Percentiles rank a stretch among this genome's conserved stretches.
Evolutionary conservation across 371 early-diverging fungal species (phyloP).

Genomic region (Mortierella sp.): DNA sequence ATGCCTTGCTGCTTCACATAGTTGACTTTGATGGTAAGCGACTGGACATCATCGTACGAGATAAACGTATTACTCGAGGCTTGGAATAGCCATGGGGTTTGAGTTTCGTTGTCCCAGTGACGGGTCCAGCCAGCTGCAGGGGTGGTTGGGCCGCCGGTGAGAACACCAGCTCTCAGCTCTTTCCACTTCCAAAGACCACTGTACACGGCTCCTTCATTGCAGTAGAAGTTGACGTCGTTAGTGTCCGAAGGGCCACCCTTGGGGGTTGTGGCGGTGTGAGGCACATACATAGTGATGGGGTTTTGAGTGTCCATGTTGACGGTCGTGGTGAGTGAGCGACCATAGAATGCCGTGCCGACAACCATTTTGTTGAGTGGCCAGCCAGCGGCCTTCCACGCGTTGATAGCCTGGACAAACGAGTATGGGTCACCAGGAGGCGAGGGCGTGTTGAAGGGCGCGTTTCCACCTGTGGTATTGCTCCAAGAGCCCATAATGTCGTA

Average conservation of each 20-base stretch:
- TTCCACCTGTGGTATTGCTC: slow-evolving; percentile 72
- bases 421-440: slow-evolving; percentile 63
- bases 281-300: slow-evolving; percentile 54
- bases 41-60: slow-evolving; percentile 75
- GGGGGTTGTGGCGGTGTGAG: slow-evolving; percentile 59
- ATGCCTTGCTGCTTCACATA: slow-evolving; percentile 64
- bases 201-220: slow-evolving; percentile 42
- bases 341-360: slow-evolving; percentile 78
- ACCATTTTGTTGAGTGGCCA: slow-evolving; percentile 75
- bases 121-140: slow-evolving; percentile 66
- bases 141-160: slow-evolving; percentile 57
- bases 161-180: slow-evolving; percentile 68
- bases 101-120: slow-evolving; percentile 71
- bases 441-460: slow-evolving; percentile 69
- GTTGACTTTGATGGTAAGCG: slow-evolving; percentile 69
- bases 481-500: slow-evolving; percentile 75
- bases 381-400: slow-evolving; percentile 71
- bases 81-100: slow-evolving; percentile 83
- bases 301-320: slow-evolving; percentile 62
- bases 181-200: slow-evolving; percentile 74
- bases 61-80: slow-evolving; percentile 64
- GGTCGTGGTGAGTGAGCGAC: slow-evolving; percentile 69
- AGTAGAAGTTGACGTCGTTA: slow-evolving; percentile 61
- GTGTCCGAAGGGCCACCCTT: slow-evolving; percentile 60
- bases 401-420: slow-evolving; percentile 67